Evolutionary conservation across 177 flowering plant genomes (phyloP), one percentile per base, ranked within the genome.

Genomic region (Vitis hybrid): DNA sequence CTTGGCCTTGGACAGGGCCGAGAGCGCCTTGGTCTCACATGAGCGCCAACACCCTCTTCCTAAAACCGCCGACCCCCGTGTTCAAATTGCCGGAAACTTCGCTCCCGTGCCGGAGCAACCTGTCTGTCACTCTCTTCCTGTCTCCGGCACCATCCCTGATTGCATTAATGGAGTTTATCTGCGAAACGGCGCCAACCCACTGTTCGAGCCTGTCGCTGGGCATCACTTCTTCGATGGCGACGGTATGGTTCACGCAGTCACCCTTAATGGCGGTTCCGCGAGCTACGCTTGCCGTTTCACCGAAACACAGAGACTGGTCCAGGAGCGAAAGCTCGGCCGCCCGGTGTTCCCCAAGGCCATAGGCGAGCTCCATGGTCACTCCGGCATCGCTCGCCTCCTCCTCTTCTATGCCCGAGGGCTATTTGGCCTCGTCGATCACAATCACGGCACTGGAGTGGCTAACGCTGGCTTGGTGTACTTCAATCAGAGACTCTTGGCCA

Each of bases 181-280:
- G 30, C 83, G 98, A 0, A 94, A 94, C 88, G 98, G 98, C 0
- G 98, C 97, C 2, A 94, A 94, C 78, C 98, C 98, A 0, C 75
- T 85, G 4, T 83, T 80, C 78, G 85, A 88, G 70, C 98, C 97
- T 0, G 60, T 77, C 30, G 85, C 93, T 30, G 97, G 97, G 0
- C 98, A 94, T 80, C 98, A 94, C 74, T 72, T 94, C 62, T 94
- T 94, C 70, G 98, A 94, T 79, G 98, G 98, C 0, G 98, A 94
- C 65, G 98, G 98, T 3, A 94, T 94, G 98, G 73, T 94, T 52
- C 98, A 94, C 65, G 90, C 95, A 3, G 97, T 94, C 11, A 63
- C 56, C 1, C 62, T 94, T 24, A 19, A 66, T 0, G 52, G 69
- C 59, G 92, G 91, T 54, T 56, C 72, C 0, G 98, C 86, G 0